Base-by-base conservation (phyloP, 441 rosid species). In the Pelargonium myrrhifolium region DNA sequence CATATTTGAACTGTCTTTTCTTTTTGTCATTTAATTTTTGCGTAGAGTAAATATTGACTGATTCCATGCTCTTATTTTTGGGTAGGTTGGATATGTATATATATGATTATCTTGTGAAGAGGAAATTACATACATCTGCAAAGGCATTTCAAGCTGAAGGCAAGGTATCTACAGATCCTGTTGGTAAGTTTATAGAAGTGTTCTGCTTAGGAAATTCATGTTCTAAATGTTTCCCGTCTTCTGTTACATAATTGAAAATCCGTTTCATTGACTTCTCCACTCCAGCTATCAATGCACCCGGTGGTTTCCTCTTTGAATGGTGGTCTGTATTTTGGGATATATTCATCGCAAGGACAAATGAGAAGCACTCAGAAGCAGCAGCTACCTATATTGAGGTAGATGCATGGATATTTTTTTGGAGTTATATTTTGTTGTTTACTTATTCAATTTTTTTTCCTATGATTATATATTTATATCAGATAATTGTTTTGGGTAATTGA, bases 291-390 rank as follows among this genome's bases (percentile, higher is more conserved):
- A 92, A 93, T 71, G 91, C 94, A 15, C 94, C 97, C 40, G 96
- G 89, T 20, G 98, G 98, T 53, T 93, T 93, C 75, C 86, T 93
- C 35, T 88, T 87, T 61, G 97, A 93, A 79, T 90, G 98, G 97
- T 93, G 98, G 98, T 93, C 96, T 1, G 97, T 93, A 49, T 93
- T 92, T 76, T 93, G 97, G 98, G 98, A 93, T 72, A 84, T 88
- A 64, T 93, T 88, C 70, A 85, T 86, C 69, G 88, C 98, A 10
- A 86, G 97, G 80, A 83, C 88, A 15, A 83, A 85, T 66, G 89
- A 92, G 77, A 89, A 87, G 77, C 88, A 83, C 74, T 86, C 93
- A 1, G 92, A 90, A 65, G 86, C 80, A 75, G 97, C 91, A 24
- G 88, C 98, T 55, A 86, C 98, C 39, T 87, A 85, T 69, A 85